Conservation (phyloP, 108 stramenopile species). For the Parmales sp. region DNA sequence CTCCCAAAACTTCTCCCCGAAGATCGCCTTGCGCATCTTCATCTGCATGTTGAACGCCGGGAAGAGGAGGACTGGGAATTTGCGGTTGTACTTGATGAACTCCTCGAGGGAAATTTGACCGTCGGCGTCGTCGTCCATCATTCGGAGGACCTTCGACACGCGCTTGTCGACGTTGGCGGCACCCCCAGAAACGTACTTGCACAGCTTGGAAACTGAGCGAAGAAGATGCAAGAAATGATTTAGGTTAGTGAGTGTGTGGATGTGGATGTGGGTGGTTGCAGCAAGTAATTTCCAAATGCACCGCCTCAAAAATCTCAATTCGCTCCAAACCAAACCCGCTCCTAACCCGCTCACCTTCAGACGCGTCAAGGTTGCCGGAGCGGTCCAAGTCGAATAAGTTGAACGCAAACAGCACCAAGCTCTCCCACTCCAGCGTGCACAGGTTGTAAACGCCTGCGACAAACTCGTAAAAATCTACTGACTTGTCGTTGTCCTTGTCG, state of each 20-base stretch:
- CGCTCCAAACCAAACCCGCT: too few species aligned
- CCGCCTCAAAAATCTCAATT: too few species aligned
- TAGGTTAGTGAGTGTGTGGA: too few species aligned
- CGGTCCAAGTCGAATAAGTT: conserved; percentile 3
- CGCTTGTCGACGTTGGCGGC: neutral
- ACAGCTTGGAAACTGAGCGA: too few species aligned
- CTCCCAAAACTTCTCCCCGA: neutral
- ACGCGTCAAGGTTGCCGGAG: neutral
- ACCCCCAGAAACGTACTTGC: too few species aligned
- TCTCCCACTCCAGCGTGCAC: conserved; percentile 7
- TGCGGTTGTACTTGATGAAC: conserved; percentile 10
- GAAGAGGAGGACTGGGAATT: conserved; percentile 9
- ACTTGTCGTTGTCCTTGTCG: neutral
- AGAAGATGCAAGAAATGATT: too few species aligned
- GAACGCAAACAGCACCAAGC: neutral
- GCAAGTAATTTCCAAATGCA: too few species aligned
- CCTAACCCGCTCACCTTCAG: neutral
- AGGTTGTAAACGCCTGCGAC: neutral
- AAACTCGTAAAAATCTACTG: conserved; percentile 12
- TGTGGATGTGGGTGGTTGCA: too few species aligned
- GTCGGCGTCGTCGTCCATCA: conserved; percentile 11
- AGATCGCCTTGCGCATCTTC: neutral
- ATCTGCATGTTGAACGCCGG: conserved; percentile 17
- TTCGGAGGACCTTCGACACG: neutral
- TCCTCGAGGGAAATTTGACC: conserved; percentile 16